These are phyloP conservation scores for Penicillium atrosanguineum DNA, from an alignment of 495 filamentous ascomycete species.

Conservation along the genomic window DNA sequence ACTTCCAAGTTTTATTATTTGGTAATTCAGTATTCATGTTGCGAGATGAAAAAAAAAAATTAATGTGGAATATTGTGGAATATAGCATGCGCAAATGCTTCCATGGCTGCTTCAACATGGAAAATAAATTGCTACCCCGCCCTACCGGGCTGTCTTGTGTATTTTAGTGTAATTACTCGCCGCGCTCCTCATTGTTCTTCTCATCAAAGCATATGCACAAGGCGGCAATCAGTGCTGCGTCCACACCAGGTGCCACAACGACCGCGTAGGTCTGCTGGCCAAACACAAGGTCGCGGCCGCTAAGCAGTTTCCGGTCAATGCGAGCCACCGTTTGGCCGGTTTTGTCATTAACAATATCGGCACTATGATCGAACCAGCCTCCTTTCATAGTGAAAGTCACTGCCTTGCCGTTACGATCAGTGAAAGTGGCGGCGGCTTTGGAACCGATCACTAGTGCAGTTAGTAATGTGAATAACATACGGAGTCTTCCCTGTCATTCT, in stretches of 20 bases:
- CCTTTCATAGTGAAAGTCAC: constrained; percentile 25
- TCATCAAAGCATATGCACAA: constrained; percentile 63
- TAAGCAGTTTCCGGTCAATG: constrained; percentile 55
- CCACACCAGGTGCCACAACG: constrained; percentile 57
- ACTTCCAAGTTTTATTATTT: too few relatives aligned
- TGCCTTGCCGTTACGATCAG: constrained; percentile 13
- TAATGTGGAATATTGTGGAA: background rate
- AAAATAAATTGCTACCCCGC: too few relatives aligned
- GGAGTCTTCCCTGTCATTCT: too few relatives aligned
- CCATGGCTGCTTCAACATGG: too few relatives aligned
- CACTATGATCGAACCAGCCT: constrained; percentile 26
- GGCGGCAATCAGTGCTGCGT: constrained; percentile 57
- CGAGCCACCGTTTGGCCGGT: constrained; percentile 45
- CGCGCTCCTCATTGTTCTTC: constrained; percentile 48
- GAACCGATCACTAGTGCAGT: constrained; percentile 27
- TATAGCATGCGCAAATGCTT: background rate
- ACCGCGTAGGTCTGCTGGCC: constrained; percentile 61
- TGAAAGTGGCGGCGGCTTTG: constrained; percentile 31
- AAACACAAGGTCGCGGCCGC: constrained; percentile 49
- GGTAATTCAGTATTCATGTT: too few relatives aligned
- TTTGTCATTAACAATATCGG: constrained; percentile 36
- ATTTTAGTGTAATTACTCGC: too few relatives aligned
- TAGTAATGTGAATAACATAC: background rate
- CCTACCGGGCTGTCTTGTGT: too few relatives aligned
- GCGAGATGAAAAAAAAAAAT: too few relatives aligned